A percentile compares a stretch with the other conserved stretches of the same genome.
These are phyloP conservation scores for Nephelium lappaceum DNA, from an alignment of 345 rosid genomes.

Conservation along the genomic window DNA sequence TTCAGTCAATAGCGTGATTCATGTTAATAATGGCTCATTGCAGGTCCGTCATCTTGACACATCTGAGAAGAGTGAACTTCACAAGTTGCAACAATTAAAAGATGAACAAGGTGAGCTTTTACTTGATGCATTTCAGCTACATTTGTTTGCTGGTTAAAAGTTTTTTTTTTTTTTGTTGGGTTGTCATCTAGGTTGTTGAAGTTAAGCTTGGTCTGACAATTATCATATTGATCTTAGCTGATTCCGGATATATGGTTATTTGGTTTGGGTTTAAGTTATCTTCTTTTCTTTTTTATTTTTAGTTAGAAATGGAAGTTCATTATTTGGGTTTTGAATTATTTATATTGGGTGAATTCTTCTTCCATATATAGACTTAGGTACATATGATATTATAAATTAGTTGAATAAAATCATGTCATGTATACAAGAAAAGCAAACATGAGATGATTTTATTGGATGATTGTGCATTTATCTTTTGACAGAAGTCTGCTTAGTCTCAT, in stretches of 20 bases:
- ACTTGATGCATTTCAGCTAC: not conserved
- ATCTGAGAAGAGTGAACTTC: conserved; percentile 97
- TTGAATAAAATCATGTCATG: not conserved
- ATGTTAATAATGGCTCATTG: conserved; percentile 23
- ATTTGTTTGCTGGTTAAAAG: not conserved
- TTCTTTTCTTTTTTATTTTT: too few relatives aligned
- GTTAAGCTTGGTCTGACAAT: not conserved
- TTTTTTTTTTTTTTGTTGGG: not conserved
- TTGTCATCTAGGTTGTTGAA: not conserved
- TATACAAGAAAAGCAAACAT: not conserved
- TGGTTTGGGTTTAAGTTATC: not conserved
- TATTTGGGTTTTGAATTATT: too few relatives aligned
- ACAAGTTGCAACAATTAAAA: conserved; percentile 97
- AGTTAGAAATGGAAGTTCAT: too few relatives aligned
- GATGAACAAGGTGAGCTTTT: conserved; percentile 90
- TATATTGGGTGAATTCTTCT: not conserved
- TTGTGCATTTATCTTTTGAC: not conserved
- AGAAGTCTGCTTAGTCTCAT: not conserved
- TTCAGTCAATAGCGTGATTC: conserved; percentile 6
- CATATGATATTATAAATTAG: not conserved
- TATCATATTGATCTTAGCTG: not conserved
- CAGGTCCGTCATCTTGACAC: conserved; percentile 99
- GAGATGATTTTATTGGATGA: not conserved
- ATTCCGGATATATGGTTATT: not conserved
- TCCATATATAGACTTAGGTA: not conserved